A percentile compares a stretch with the other conserved stretches of the same genome.
phyloP scores from a whole-genome alignment of 257 asterid species.

The Dorcoceras hygrometricum region DNA sequence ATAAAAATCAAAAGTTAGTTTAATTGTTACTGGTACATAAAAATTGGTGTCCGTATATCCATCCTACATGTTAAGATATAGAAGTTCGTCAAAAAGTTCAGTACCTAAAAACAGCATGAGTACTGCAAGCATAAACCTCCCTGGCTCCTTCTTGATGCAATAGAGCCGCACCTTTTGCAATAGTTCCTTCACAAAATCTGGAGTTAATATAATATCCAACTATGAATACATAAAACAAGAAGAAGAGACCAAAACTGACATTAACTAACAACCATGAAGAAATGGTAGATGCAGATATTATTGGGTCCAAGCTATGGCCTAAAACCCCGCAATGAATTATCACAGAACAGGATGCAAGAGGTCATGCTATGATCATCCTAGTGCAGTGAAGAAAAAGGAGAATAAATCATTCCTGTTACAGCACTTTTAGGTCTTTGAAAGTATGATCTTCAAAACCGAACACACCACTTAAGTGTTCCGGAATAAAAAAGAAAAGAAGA shows the following conservation, averaged over 20 bases:
- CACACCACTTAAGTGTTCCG: background rate
- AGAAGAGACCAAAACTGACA: background rate
- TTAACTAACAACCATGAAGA: background rate
- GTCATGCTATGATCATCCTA: background rate
- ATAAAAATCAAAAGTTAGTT: slow-evolving; percentile 8
- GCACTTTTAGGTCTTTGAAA: background rate
- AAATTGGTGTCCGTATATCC: slow-evolving; percentile 13
- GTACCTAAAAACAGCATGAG: slow-evolving; percentile 95
- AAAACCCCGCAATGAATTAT: background rate
- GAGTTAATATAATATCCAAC: slow-evolving; percentile 18
- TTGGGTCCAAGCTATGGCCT: background rate
- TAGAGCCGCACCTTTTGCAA: slow-evolving; percentile 87
- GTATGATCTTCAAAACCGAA: background rate
- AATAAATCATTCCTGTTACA: background rate
- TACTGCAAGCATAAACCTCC: slow-evolving; percentile 95
- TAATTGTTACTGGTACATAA: slow-evolving; percentile 5
- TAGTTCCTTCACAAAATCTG: slow-evolving; percentile 61
- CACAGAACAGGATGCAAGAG: background rate
- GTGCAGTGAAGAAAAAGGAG: background rate
- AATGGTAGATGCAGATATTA: background rate
- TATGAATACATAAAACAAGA: slow-evolving; percentile 17
- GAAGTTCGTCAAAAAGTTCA: slow-evolving; percentile 18
- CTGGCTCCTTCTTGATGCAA: slow-evolving; percentile 96
- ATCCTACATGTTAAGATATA: background rate
- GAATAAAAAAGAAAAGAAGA: background rate